These are phyloP conservation scores for Manihot esculenta DNA, from an alignment of 441 rosid species.

Conservation along the genomic window DNA sequence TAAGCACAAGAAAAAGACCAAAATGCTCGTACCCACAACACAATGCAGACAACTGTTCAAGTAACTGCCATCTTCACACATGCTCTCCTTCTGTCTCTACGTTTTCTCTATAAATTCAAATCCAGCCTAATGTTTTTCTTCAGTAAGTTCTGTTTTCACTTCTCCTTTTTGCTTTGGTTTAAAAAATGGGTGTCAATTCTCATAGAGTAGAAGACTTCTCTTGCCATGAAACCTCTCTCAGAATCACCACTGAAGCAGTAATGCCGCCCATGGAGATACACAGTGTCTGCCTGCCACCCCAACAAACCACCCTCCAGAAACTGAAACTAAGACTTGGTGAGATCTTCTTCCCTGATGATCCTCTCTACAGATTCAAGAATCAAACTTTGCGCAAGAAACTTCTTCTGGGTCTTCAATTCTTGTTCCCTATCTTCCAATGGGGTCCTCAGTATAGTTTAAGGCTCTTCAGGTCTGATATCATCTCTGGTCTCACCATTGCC, in stretches of 20 bases:
- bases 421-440: slow-evolving; percentile 89
- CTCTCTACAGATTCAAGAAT: slow-evolving; percentile 74
- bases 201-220: slow-evolving; percentile 50
- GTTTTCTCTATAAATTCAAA: slow-evolving; percentile 36
- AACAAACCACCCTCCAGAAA: slow-evolving; percentile 58
- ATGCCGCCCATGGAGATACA: slow-evolving; percentile 52
- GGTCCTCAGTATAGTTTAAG: slow-evolving; percentile 57
- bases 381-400: slow-evolving; percentile 61
- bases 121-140: slow-evolving; percentile 14
- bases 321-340: slow-evolving; percentile 62
- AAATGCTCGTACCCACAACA: slow-evolving; percentile 1
- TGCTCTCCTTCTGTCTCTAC: neutral
- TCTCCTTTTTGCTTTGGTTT: neutral
- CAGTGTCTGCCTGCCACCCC: slow-evolving; percentile 70
- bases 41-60: slow-evolving; percentile 5
- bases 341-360: slow-evolving; percentile 95
- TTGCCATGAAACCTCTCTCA: slow-evolving; percentile 29
- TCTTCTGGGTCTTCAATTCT: slow-evolving; percentile 60
- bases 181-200: slow-evolving; percentile 47
- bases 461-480: slow-evolving; percentile 76
- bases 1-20: neutral
- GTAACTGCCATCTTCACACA: slow-evolving; percentile 10
- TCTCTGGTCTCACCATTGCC: slow-evolving; percentile 99
- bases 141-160: slow-evolving; percentile 6
- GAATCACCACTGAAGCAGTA: slow-evolving; percentile 24